Conservation (phyloP, 2,329 filamentous ascomycete genomes). For the Diplodia scrobiculata region DNA sequence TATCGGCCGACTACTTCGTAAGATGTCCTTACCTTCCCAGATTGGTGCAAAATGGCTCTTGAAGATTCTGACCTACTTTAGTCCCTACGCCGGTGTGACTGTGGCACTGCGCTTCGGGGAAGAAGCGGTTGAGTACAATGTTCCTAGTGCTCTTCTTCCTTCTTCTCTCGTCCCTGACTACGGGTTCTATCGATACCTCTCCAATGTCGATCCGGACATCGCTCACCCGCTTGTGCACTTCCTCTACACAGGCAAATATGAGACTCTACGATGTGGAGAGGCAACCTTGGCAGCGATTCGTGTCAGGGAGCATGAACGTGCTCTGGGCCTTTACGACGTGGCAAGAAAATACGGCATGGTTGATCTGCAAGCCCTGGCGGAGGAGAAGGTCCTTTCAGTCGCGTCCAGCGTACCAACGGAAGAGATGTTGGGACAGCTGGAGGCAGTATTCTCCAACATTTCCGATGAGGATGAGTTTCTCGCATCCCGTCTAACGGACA, state of each 20-base stretch:
- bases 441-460: neutral
- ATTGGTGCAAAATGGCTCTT: no score
- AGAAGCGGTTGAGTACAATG: no score
- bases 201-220: neutral
- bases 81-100: no score
- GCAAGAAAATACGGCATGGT: neutral
- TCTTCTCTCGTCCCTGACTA: no score
- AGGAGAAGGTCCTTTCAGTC: neutral
- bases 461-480: neutral
- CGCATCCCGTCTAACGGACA: neutral
- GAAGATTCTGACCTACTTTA: no score
- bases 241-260: neutral
- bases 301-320: neutral
- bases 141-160: no score
- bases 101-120: no score
- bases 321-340: neutral
- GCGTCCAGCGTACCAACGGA: neutral
- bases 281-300: neutral
- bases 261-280: neutral
- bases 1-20: no score
- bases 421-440: neutral
- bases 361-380: neutral
- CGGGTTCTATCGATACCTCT: neutral
- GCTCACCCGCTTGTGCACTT: neutral
- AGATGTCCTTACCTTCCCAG: no score